Conservation (phyloP, 2,329 filamentous ascomycete species). For the Pyricularia sp. region DNA sequence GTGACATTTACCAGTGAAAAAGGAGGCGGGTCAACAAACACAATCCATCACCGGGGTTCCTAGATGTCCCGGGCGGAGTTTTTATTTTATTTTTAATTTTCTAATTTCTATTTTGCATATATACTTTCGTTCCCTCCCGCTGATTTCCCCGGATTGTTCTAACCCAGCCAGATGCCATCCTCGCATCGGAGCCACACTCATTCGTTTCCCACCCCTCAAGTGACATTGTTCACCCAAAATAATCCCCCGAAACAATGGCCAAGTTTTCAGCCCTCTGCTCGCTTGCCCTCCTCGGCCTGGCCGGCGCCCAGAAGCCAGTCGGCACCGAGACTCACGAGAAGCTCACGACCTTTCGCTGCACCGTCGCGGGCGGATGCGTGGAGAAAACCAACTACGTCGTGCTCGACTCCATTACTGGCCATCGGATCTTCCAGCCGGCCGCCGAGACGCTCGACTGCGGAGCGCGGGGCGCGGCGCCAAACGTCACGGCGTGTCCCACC, state of each 20-base stretch:
- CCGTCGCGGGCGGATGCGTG: constrained; percentile 35
- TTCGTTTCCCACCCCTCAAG: background rate
- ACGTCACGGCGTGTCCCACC: constrained; percentile 9
- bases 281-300: constrained; percentile 4
- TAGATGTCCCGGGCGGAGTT: too few relatives aligned
- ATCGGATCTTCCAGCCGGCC: constrained; percentile 7
- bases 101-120: too few relatives aligned
- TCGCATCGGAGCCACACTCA: background rate
- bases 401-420: constrained; percentile 27
- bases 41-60: too few relatives aligned
- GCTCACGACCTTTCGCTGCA: constrained; percentile 41
- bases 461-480: constrained; percentile 1
- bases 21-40: too few relatives aligned
- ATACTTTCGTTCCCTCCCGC: too few relatives aligned
- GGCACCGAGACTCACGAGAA: constrained; percentile 33
- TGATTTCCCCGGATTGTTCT: too few relatives aligned
- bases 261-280: background rate
- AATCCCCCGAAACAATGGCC: too few relatives aligned
- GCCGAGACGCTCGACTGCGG: constrained; percentile 5
- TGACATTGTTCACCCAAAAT: too few relatives aligned
- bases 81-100: too few relatives aligned
- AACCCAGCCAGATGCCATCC: too few relatives aligned
- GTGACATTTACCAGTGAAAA: too few relatives aligned
- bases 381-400: constrained; percentile 38
- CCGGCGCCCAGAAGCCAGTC: constrained; percentile 8